Evolutionary conservation across 1,284 basidiomycete species (phyloP).

Genomic region (Rhodotorula sp.): DNA sequence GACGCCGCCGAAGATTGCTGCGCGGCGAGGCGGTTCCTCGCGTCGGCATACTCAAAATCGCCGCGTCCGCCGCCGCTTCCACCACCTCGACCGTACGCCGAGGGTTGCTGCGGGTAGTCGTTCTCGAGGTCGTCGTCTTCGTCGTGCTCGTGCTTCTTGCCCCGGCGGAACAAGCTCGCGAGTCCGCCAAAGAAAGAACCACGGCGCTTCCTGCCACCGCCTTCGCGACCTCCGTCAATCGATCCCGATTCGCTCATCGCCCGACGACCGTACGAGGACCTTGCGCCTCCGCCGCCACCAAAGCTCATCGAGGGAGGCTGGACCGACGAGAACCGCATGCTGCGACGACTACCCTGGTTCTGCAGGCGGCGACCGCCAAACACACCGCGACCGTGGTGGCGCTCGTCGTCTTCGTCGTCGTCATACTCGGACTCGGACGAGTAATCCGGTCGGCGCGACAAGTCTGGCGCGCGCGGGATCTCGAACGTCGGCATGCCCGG

Average conservation of each 20-base stretch:
- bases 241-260: constrained; percentile 39
- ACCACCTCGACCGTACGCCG: neutral
- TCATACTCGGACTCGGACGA: constrained; percentile 26
- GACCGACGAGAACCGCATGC: constrained; percentile 2
- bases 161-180: constrained; percentile 38
- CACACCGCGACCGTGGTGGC: neutral
- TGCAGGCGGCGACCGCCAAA: neutral
- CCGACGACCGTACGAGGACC: constrained; percentile 10
- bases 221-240: constrained; percentile 15
- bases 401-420: neutral
- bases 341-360: neutral
- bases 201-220: constrained; percentile 22
- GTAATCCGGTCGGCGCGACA: constrained; percentile 23
- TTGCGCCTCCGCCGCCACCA: neutral
- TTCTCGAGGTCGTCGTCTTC: constrained; percentile 3
- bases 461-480: constrained; percentile 36
- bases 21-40: constrained; percentile 3
- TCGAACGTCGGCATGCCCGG: constrained; percentile 34
- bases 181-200: constrained; percentile 42
- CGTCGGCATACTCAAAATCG: constrained; percentile 7
- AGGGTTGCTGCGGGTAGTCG: neutral
- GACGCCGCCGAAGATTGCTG: neutral
- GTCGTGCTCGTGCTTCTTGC: constrained; percentile 20
- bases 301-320: neutral
- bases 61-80: neutral